A percentile compares a stretch with the other conserved stretches of the same genome.
These are phyloP conservation scores for Auriscalpium microsporum DNA, from an alignment of 768 basidiomycete species.

Conservation along the genomic window DNA sequence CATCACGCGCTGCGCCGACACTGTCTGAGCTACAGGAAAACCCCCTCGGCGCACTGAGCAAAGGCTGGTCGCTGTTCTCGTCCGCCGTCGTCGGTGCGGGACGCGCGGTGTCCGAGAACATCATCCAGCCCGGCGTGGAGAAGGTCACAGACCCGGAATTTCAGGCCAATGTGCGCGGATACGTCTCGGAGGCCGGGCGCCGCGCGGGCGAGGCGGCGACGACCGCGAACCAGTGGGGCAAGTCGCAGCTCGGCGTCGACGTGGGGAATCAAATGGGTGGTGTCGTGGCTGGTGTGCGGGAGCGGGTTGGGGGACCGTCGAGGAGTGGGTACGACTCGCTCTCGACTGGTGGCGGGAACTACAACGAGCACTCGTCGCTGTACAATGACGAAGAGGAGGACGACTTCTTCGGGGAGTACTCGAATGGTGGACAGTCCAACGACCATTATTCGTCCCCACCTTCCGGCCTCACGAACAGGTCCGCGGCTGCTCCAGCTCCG, in stretches of 20 bases:
- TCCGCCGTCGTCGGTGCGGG: constrained; percentile 75
- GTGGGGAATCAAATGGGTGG: constrained; percentile 71
- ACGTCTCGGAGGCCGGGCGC: constrained; percentile 61
- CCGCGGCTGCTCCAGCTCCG: constrained; percentile 10
- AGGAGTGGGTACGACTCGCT: constrained; percentile 29
- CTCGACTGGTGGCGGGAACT: constrained; percentile 39
- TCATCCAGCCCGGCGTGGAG: constrained; percentile 86
- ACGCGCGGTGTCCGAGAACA: constrained; percentile 70
- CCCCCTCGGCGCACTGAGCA: constrained; percentile 76
- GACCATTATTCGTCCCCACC: constrained; percentile 11
- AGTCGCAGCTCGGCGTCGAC: constrained; percentile 73
- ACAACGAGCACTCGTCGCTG: constrained; percentile 50
- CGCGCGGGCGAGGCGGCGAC: constrained; percentile 53
- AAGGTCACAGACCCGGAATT: constrained; percentile 74
- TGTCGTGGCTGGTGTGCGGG: constrained; percentile 56
- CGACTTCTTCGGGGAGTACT: constrained; percentile 31
- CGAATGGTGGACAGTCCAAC: constrained; percentile 8
- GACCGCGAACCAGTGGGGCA: constrained; percentile 71
- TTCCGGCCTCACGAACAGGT: constrained; percentile 3
- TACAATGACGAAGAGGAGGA: constrained; percentile 57
- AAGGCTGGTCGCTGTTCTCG: constrained; percentile 96
- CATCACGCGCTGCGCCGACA: constrained; percentile 73
- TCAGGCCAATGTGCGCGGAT: constrained; percentile 65
- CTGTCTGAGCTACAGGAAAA: constrained; percentile 79
- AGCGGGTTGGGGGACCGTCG: constrained; percentile 46